Base-by-base conservation (phyloP, 768 basidiomycete genomes). In the Naematelia aurantialba region DNA sequence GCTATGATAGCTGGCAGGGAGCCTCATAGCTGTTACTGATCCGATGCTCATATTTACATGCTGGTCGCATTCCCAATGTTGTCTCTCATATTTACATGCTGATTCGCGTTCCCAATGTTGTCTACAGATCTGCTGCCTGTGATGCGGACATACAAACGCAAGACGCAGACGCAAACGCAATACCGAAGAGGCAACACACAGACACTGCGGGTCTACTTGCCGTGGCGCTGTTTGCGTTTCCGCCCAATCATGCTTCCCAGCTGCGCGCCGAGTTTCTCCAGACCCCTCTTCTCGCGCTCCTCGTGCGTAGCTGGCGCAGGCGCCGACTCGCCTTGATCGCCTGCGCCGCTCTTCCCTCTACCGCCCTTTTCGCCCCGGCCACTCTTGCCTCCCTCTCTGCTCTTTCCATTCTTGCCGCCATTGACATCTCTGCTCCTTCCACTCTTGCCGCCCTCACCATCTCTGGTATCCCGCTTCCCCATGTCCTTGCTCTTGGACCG, bases 201-300 rank as follows among this genome's bases (percentile, higher is more conserved):
- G n/a, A n/a, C n/a, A n/a, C n/a, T n/a, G n/a, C n/a, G n/a, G n/a
- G n/a, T n/a, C 31, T 31, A 56, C 45, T 56, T 56, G 19, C 66
- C 67, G 52, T 58, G 87, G 47, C 85, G 79, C 74, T 86, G 82
- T 70, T 85, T 87, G 55, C 89, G 81, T 79, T 91, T 91, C 69
- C 88, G 81, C 13, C 89, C 89, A 64, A 91, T 91, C 30, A 91
- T 65, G 5, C 85, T 81, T 4, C 89, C 88, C 34, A 89, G 65
- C 1, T 79, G 79, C 34, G 82, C 80, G 24, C 79, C 80, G 1
- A 46, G 45, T 58, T 67, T 68, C 62, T 60, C 62, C 63, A 59
- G 59, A 24, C 74, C 74, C 45, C 62, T 58, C 70, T 71, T 72
- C 59, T 69, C 64, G 47, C 55, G 54, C 29, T 45, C 58, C n/a